Evolutionary conservation across 495 filamentous ascomycete species (phyloP), one percentile per base, ranked within the genome.

Genomic region (Xylaria castorea): DNA sequence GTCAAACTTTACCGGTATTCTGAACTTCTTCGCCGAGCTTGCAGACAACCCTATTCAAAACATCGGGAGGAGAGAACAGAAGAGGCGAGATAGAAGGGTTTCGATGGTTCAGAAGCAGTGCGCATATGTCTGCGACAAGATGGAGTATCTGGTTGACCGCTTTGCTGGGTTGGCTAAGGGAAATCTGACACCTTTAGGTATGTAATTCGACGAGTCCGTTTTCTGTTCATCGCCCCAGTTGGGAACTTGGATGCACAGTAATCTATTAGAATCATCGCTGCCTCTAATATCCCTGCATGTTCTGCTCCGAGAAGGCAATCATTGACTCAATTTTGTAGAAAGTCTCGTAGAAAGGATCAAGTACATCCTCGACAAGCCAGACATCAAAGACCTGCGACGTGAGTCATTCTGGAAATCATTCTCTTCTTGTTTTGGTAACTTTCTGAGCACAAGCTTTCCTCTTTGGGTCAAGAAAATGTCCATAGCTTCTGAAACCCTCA

Each of bases 321-420:
- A 42, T 30, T 70, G 7, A 63, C 55, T 50, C 25, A 38, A 7
- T 27, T 62, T 7, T 20, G 8, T 27, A 70, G 42, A 62, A 22
- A 42, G 53, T 1, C 40, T 70, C 4, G 36, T 61, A 22, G 40
- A 51, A 51, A 60, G 53, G 16, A 38, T 63, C 2, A 46, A n/a
- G 34, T 70, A 70, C 3, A 55, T 70, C 20, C 50, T 68, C 25
- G 32, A 62, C n/a, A 70, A 70, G 12, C 66, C 66, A 20, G 66
- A 69, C 18, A 34, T 69, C 22, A 57, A 44, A 60, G 66, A 60
- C 38, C 36, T 69, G 14, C 66, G 66, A 1, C 36, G n/a, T n/a
- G n/a, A n/a, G n/a, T n/a, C n/a, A n/a, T n/a, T n/a, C n/a, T n/a
- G n/a, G n/a, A n/a, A n/a, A n/a, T n/a, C n/a, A n/a, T n/a, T n/a